Percentiles rank a stretch among this genome's conserved stretches.
Evolutionary conservation across 1,284 basidiomycete species (phyloP).

Genomic region (Fomitopsis palustris): DNA sequence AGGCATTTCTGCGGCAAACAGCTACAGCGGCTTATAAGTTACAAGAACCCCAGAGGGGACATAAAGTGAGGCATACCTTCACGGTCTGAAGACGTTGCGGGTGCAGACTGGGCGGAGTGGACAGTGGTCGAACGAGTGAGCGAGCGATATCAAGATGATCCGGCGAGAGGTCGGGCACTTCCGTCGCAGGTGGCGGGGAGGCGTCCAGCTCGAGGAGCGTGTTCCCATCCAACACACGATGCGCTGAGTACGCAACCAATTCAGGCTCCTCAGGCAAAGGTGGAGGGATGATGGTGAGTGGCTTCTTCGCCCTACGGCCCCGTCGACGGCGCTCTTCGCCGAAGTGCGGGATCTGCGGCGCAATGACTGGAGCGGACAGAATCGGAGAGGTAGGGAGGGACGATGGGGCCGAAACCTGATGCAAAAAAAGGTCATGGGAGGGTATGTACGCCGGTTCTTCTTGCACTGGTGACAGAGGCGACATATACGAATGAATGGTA

Average conservation of each 20-base stretch:
- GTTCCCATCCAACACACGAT: slow-evolving; percentile 14
- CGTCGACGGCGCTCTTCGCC: neutral
- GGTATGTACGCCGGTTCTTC: neutral
- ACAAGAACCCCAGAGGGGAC: neutral
- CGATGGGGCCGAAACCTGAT: neutral
- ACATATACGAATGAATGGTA: neutral
- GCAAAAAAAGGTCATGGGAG: neutral
- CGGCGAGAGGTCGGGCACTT: neutral
- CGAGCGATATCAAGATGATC: slow-evolving; percentile 3
- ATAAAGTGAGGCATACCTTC: slow-evolving; percentile 10
- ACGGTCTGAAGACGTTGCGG: slow-evolving; percentile 7
- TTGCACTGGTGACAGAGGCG: neutral
- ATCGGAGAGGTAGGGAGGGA: neutral
- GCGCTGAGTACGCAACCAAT: slow-evolving; percentile 10
- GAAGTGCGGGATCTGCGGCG: neutral
- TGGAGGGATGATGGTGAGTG: neutral
- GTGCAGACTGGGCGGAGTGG: slow-evolving; percentile 17
- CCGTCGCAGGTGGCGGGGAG: neutral
- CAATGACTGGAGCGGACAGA: neutral
- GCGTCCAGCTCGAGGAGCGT: slow-evolving; percentile 12
- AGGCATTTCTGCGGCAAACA: slow-evolving; percentile 23
- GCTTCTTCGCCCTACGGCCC: neutral
- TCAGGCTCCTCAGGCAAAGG: neutral
- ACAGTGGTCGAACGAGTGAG: slow-evolving; percentile 16
- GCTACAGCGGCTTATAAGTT: slow-evolving; percentile 2